Base-by-base conservation (phyloP, 2,329 filamentous ascomycete genomes). In the Cercospora sp. region DNA sequence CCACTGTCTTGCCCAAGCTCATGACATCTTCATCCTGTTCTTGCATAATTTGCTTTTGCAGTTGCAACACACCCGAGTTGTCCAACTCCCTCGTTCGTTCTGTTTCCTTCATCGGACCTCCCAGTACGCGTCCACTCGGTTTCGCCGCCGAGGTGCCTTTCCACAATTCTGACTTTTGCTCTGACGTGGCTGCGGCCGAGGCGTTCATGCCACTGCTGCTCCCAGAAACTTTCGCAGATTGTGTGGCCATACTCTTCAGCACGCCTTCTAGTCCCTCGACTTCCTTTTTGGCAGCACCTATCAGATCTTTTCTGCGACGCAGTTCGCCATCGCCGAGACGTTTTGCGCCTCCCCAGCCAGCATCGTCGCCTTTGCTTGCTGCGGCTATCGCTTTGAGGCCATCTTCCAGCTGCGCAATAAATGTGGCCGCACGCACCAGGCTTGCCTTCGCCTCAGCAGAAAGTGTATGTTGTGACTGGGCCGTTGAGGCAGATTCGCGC, bases 1-100 rank as follows among this genome's bases (percentile, higher is more conserved):
- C 82, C 58, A 94, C 89, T 59, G 92, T 89, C 71, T 87, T 87
- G 1, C 87, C 85, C 65, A 95, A 80, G 72, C 87, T 84, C 18
- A 90, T 85, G 2, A 95, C 86, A 73, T 91, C 89, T 73, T 89
- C 78, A 72, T 95, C 92, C 75, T 96, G 92, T 71, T 91, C 88
- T 63, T 84, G 76, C 84, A 94, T 92, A 78, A 92, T 87, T 75
- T 91, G 85, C 73, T 87, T 84, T 79, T 95, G 92, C 69, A 95
- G 79, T 77, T 91, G 87, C 69, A 94, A 74, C 18, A 95, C 88
- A 0, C 91, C 91, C 4, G 84, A 79, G 73, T 95, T 95, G 76
- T 93, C 91, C 64, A 92, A 80, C 77, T 94, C 91, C 12, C 91
- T 81, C 53, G 92, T 94, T 69, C 87, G 86, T 67, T 91, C 89